phyloP scores from a whole-genome alignment of 352 stramenopile species.

The Phytophthora pisi region DNA sequence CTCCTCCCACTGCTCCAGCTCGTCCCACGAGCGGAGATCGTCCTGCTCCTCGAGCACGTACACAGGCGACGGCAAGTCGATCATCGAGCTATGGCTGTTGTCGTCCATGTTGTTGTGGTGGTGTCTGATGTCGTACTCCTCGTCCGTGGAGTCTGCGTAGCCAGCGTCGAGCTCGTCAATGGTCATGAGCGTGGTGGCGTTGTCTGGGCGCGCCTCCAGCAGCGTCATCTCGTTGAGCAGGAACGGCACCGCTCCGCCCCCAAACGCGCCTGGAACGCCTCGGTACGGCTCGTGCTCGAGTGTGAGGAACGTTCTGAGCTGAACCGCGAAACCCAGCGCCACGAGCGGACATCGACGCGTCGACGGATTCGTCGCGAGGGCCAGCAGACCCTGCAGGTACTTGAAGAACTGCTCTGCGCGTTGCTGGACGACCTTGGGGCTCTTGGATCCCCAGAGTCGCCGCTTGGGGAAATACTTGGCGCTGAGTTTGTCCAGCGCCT shows the following conservation, averaged over 20 bases:
- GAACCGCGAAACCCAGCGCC: conserved; percentile 50
- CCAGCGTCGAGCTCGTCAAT: conserved; percentile 46
- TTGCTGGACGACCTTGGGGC: conserved; percentile 40
- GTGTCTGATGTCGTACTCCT: conserved; percentile 36
- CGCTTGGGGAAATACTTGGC: conserved; percentile 60
- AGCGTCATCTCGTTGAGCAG: conserved; percentile 54
- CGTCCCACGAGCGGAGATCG: conserved; percentile 32
- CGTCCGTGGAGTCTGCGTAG: conserved; percentile 16
- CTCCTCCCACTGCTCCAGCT: conserved; percentile 31
- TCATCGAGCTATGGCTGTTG: conserved; percentile 18
- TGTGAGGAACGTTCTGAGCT: conserved; percentile 68
- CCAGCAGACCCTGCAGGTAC: conserved; percentile 64
- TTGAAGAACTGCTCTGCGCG: conserved; percentile 58
- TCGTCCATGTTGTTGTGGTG: conserved; percentile 9
- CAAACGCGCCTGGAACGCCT: conserved; percentile 40
- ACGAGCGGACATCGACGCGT: conserved; percentile 66
- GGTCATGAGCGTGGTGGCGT: conserved; percentile 57
- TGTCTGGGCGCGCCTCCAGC: conserved; percentile 30
- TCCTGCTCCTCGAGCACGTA: conserved; percentile 38
- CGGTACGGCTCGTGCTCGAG: conserved; percentile 53
- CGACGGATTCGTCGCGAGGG: conserved; percentile 54
- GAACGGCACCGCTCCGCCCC: conserved; percentile 44
- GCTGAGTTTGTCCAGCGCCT: conserved; percentile 49
- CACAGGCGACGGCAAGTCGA: conserved; percentile 29
- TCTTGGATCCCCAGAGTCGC: conserved; percentile 64